These are phyloP conservation scores for Catunica adiposa DNA, from an alignment of 2,329 filamentous ascomycete genomes.

Conservation along the genomic window DNA sequence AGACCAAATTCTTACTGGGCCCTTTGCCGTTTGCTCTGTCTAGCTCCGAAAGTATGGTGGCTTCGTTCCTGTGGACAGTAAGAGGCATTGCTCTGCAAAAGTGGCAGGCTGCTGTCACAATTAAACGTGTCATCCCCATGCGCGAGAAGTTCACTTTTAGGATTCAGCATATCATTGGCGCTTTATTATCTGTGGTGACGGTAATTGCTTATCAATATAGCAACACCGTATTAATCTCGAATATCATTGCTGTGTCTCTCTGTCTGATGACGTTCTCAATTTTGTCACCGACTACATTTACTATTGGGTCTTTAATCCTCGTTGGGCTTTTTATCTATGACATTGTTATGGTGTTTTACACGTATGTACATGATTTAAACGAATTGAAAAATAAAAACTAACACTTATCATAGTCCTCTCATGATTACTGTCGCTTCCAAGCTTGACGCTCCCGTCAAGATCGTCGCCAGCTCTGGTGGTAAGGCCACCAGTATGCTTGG, in stretches of 20 bases:
- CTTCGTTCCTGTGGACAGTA: conserved; percentile 28
- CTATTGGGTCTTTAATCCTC: conserved; percentile 63
- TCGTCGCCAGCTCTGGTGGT: conserved; percentile 56
- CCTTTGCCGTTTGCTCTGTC: conserved; percentile 19
- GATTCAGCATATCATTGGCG: conserved; percentile 39
- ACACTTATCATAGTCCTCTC: conserved; percentile 38
- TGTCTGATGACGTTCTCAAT: conserved; percentile 69
- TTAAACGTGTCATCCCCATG: conserved; percentile 32
- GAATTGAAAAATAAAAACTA: conserved; percentile 16
- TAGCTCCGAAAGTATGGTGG: background rate
- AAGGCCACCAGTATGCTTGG: conserved; percentile 65
- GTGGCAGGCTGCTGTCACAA: conserved; percentile 32
- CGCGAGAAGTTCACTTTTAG: conserved; percentile 34
- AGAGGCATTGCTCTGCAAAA: conserved; percentile 34
- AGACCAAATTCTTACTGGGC: conserved; percentile 6
- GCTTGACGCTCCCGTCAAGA: conserved; percentile 82
- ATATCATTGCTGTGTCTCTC: conserved; percentile 73
- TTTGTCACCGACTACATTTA: conserved; percentile 77
- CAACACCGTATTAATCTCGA: conserved; percentile 45
- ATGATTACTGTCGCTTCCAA: conserved; percentile 81
- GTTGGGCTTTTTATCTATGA: conserved; percentile 82
- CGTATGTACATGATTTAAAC: conserved; percentile 31
- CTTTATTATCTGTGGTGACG: conserved; percentile 36
- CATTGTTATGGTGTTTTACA: conserved; percentile 82
- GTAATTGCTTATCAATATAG: conserved; percentile 53